These are phyloP conservation scores for Rhodotorula sp. DNA, from an alignment of 1,284 basidiomycete genomes.

Conservation along the genomic window DNA sequence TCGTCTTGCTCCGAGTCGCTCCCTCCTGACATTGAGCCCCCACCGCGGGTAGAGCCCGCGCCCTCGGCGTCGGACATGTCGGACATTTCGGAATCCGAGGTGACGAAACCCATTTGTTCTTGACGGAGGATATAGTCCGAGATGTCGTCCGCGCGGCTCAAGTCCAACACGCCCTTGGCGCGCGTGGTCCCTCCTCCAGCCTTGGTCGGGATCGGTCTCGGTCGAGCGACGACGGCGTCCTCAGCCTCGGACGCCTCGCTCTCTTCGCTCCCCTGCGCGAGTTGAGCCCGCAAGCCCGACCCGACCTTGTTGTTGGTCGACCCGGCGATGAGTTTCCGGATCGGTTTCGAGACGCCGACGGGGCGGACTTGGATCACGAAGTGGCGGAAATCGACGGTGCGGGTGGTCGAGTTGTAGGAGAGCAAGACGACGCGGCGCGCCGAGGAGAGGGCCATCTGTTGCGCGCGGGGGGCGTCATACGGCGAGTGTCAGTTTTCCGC, in stretches of 20 bases:
- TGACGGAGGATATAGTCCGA: slow-evolving; percentile 85
- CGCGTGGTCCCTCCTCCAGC: slow-evolving; percentile 10
- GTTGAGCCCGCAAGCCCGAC: neutral
- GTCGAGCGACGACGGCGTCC: slow-evolving; percentile 45
- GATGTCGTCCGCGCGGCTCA: slow-evolving; percentile 87
- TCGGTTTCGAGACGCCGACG: slow-evolving; percentile 86
- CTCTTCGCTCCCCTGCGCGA: neutral
- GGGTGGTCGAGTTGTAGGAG: slow-evolving; percentile 82
- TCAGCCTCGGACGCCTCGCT: slow-evolving; percentile 35
- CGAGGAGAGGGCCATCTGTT: slow-evolving; percentile 65
- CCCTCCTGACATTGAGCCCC: slow-evolving; percentile 52
- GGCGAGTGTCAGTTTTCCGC: slow-evolving; percentile 54
- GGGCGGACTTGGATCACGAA: slow-evolving; percentile 94
- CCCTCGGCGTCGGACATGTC: slow-evolving; percentile 31
- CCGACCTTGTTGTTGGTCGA: slow-evolving; percentile 49
- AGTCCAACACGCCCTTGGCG: slow-evolving; percentile 63
- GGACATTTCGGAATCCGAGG: slow-evolving; percentile 68
- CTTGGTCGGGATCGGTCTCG: slow-evolving; percentile 15
- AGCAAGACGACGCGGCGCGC: slow-evolving; percentile 90
- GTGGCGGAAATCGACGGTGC: slow-evolving; percentile 90
- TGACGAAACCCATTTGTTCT: slow-evolving; percentile 42
- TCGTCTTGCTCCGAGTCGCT: slow-evolving; percentile 59
- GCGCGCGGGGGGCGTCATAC: neutral
- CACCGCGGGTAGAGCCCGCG: neutral
- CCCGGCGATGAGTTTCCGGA: slow-evolving; percentile 84